phyloP scores from a whole-genome alignment of 768 basidiomycete species.

The Termitomyces bulborhizus region DNA sequence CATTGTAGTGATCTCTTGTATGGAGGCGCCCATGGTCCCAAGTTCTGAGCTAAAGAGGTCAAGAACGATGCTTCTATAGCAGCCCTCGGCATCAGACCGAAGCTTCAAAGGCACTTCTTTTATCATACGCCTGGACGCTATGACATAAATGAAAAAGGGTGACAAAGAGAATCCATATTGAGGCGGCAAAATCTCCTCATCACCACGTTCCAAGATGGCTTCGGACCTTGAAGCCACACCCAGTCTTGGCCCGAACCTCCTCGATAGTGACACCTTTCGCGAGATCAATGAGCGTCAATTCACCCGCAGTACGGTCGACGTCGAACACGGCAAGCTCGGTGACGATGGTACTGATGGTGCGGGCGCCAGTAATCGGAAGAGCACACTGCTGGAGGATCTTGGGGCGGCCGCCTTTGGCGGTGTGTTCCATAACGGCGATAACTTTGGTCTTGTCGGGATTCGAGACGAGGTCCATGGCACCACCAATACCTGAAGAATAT shows the following conservation, averaged over 20 bases:
- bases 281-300: constrained; percentile 71
- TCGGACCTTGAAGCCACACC: constrained; percentile 68
- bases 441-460: constrained; percentile 95
- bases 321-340: constrained; percentile 91
- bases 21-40: no score
- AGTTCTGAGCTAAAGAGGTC: no score
- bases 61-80: no score
- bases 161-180: no score
- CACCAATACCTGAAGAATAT: constrained; percentile 70
- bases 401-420: constrained; percentile 81
- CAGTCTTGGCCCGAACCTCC: constrained; percentile 84
- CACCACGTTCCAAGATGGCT: constrained; percentile 44
- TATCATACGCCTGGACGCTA: no score
- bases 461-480: constrained; percentile 94
- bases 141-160: no score
- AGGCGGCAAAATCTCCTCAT: not conserved
- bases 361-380: constrained; percentile 85
- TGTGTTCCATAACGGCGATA: constrained; percentile 87
- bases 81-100: no score
- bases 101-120: no score
- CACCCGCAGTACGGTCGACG: constrained; percentile 71
- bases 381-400: constrained; percentile 81
- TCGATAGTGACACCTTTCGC: constrained; percentile 82
- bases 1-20: no score
- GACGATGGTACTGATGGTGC: constrained; percentile 85